Percentiles rank a stretch among this genome's conserved stretches.
Conservation (phyloP, 2,329 filamentous ascomycete genomes). For the Ceratocystis harringtonii region DNA sequence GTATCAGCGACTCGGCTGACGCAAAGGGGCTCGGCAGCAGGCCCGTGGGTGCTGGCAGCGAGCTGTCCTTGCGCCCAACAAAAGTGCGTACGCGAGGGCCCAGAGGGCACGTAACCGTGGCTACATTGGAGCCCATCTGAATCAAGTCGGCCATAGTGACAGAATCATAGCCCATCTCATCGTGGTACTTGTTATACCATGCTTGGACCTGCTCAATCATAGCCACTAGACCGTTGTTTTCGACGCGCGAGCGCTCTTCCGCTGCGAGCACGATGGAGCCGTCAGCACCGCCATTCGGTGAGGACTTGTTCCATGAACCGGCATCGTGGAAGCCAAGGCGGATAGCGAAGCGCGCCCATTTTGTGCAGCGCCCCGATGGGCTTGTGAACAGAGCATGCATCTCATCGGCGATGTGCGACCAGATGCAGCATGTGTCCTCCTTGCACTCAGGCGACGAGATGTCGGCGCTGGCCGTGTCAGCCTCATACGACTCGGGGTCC, state of each 20-base stretch:
- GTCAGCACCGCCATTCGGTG: conserved; percentile 31
- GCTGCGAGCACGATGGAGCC: conserved; percentile 30
- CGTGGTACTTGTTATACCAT: conserved; percentile 29
- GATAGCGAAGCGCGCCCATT: conserved; percentile 30
- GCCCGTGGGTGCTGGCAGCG: conserved; percentile 26
- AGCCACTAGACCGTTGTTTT: conserved; percentile 34
- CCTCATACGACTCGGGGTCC: conserved; percentile 21
- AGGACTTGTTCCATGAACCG: conserved; percentile 29
- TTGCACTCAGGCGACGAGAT: conserved; percentile 23
- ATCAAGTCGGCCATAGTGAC: conserved; percentile 40
- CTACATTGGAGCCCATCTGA: conserved; percentile 37
- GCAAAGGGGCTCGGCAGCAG: conserved; percentile 31
- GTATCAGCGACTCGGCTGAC: conserved; percentile 34
- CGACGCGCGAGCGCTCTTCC: conserved; percentile 26
- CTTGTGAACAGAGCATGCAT: conserved; percentile 27
- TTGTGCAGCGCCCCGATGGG: conserved; percentile 28
- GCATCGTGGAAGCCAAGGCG: conserved; percentile 36
- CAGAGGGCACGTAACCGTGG: conserved; percentile 32
- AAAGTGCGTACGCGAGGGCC: conserved; percentile 36
- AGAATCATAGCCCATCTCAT: conserved; percentile 21
- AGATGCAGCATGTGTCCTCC: conserved; percentile 31
- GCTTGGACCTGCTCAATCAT: conserved; percentile 28
- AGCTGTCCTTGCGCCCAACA: conserved; percentile 36
- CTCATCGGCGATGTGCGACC: conserved; percentile 30
- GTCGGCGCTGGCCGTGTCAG: conserved; percentile 19